These are phyloP conservation scores for Cercospora janseana DNA, from an alignment of 2,329 filamentous ascomycete genomes.

Conservation along the genomic window DNA sequence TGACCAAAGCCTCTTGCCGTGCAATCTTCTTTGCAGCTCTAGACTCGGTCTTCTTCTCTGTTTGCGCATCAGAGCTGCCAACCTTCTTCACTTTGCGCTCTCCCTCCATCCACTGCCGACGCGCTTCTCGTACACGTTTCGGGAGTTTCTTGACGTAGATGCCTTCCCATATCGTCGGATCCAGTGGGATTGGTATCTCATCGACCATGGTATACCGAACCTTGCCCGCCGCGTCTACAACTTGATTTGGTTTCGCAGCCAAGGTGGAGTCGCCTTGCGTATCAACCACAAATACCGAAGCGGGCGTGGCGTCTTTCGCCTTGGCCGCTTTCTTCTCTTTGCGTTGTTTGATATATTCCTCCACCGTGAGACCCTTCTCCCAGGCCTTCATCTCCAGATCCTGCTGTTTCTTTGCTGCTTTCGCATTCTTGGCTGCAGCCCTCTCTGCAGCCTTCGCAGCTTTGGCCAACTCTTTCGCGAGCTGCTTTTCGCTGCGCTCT, in stretches of 20 bases:
- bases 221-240: slow-evolving; percentile 21
- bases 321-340: slow-evolving; percentile 27
- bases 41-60: slow-evolving; percentile 3
- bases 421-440: slow-evolving; percentile 19
- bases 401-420: slow-evolving; percentile 20
- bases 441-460: slow-evolving; percentile 18
- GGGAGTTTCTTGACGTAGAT: slow-evolving; percentile 22
- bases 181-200: slow-evolving; percentile 18
- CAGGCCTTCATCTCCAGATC: slow-evolving; percentile 29
- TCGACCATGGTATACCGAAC: slow-evolving; percentile 17
- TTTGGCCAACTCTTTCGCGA: slow-evolving; percentile 8
- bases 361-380: slow-evolving; percentile 40
- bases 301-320: neutral
- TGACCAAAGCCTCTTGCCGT: slow-evolving; percentile 12
- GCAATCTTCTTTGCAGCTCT: slow-evolving; percentile 16
- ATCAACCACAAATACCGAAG: slow-evolving; percentile 20
- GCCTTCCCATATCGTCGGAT: slow-evolving; percentile 26
- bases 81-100: slow-evolving; percentile 17
- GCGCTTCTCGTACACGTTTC: slow-evolving; percentile 25
- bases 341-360: slow-evolving; percentile 33
- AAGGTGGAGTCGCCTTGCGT: slow-evolving; percentile 20
- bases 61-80: neutral
- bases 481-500: slow-evolving; percentile 3
- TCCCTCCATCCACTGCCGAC: slow-evolving; percentile 22
- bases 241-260: slow-evolving; percentile 5